Evolutionary conservation across 306 rosid genomes (phyloP), one percentile per base, ranked within the genome.

Genomic region (Vigna angularis): DNA sequence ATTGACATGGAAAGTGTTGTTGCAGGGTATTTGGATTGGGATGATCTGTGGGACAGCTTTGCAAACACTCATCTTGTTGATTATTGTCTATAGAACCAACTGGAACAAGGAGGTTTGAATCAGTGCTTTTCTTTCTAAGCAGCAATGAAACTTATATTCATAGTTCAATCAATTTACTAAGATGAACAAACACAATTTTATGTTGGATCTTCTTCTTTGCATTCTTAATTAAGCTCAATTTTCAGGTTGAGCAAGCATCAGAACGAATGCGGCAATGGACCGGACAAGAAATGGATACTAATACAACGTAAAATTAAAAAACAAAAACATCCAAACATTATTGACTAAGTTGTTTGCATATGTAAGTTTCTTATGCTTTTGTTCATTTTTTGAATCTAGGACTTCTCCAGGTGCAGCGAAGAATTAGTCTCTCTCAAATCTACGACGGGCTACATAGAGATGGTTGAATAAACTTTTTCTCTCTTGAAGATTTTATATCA

Each of bases 1-100:
- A 8, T 26, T 17, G 70, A 65, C 10, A 68, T 59, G 75, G 47
- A 65, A 57, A 63, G 0, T 83, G 20, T 11, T 70, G 5, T 81
- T 88, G 77, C 62, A 95, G 99, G 99, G 98, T 48, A 87, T 95
- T 79, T 95, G 99, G 99, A 38, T 84, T 66, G 99, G 99, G 69
- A 95, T 95, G 99, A 91, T 95, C 22, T 81, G 83, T 45, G 99
- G 99, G 62, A 95, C 99, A 56, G 47, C 82, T 52, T 86, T 95
- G 78, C 98, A 95, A 81, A 95, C 99, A 11, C 6, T 83, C 51
- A 89, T 95, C 64, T 90, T 93, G 70, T 7, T 91, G 73, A 71
- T 50, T 40, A 87, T 95, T 57, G 77, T 86, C 65, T 91, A 71
- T 36, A 93, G 79, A 82, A 95, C 99, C 75, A 88, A 95, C 62